phyloP scores from a whole-genome alignment of 257 asterid genomes.

The Solanum pinnatisectum region DNA sequence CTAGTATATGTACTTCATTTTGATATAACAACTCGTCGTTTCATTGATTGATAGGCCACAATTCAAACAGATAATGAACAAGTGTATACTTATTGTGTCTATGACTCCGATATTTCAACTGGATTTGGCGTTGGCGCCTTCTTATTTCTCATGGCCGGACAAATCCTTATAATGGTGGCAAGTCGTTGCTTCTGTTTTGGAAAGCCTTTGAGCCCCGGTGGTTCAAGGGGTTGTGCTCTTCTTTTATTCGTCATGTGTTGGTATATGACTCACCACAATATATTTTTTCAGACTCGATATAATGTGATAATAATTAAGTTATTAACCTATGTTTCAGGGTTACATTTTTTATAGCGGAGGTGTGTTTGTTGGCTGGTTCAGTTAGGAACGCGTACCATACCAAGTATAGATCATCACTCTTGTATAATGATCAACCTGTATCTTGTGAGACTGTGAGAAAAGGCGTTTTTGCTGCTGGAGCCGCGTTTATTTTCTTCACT shows the following conservation, averaged over 20 bases:
- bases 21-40: not conserved
- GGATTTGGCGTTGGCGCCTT: constrained; percentile 42
- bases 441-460: constrained; percentile 37
- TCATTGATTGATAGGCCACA: constrained; percentile 39
- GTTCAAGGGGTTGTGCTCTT: constrained; percentile 34
- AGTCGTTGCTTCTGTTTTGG: constrained; percentile 41
- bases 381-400: constrained; percentile 15
- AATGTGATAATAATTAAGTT: not conserved
- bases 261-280: not conserved
- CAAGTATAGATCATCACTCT: constrained; percentile 14
- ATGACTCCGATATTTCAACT: constrained; percentile 38
- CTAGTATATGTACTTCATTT: not conserved
- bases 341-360: constrained; percentile 9
- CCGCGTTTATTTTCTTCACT: constrained; percentile 27
- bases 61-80: constrained; percentile 31
- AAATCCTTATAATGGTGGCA: constrained; percentile 17
- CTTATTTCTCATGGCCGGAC: constrained; percentile 25
- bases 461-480: constrained; percentile 42
- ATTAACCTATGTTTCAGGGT: constrained; percentile 9
- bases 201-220: constrained; percentile 23
- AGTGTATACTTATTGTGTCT: constrained; percentile 30
- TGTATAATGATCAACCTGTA: constrained; percentile 10
- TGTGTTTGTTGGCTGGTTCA: constrained; percentile 9
- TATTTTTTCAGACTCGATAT: not conserved
- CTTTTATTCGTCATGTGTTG: constrained; percentile 29